Evolutionary conservation across 306 rosid genomes (phyloP).

Genomic region (Casuarina equisetifolia): DNA sequence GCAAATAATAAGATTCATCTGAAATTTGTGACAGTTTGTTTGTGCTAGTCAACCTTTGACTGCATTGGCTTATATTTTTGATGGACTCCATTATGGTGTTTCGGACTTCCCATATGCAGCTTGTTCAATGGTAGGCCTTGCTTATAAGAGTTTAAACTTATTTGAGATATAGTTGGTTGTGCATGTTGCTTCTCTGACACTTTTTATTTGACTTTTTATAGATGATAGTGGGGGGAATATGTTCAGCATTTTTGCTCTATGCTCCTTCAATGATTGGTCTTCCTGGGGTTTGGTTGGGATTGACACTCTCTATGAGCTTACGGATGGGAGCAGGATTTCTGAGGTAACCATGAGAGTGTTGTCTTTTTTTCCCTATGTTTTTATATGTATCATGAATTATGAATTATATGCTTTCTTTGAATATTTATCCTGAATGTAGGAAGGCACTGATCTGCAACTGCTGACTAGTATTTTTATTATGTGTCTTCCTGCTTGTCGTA

Average conservation of each 20-base stretch:
- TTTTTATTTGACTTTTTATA: slow-evolving; percentile 23
- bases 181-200: slow-evolving; percentile 15
- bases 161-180: slow-evolving; percentile 20
- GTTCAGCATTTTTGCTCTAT: slow-evolving; percentile 67
- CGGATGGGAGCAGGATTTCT: slow-evolving; percentile 67
- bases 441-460: neutral
- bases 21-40: slow-evolving; percentile 56
- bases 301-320: slow-evolving; percentile 82
- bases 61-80: slow-evolving; percentile 81
- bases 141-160: slow-evolving; percentile 13
- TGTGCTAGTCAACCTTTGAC: slow-evolving; percentile 94
- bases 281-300: slow-evolving; percentile 82
- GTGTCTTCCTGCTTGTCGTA: neutral
- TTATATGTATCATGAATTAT: neutral
- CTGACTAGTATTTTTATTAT: neutral
- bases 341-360: slow-evolving; percentile 47
- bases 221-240: slow-evolving; percentile 74
- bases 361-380: slow-evolving; percentile 14
- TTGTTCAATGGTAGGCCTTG: slow-evolving; percentile 71
- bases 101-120: slow-evolving; percentile 96
- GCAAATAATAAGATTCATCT: slow-evolving; percentile 17
- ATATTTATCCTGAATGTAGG: neutral
- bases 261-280: slow-evolving; percentile 63
- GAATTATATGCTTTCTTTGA: neutral
- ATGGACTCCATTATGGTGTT: slow-evolving; percentile 91